Percentiles rank a stretch among this genome's conserved stretches.
Evolutionary conservation across 768 basidiomycete genomes (phyloP).

Genomic region (Termitomyces titanicus): DNA sequence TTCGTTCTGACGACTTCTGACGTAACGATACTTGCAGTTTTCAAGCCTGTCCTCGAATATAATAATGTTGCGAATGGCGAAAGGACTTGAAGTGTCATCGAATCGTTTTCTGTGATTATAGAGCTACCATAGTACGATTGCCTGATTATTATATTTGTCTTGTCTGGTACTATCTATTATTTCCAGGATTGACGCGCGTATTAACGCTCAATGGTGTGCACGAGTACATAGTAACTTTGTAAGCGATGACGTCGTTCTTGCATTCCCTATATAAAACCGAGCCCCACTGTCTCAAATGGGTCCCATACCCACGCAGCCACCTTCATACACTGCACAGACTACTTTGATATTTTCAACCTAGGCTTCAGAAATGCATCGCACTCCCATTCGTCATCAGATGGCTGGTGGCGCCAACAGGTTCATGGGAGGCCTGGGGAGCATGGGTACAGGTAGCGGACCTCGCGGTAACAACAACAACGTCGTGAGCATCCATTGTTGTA

Average conservation of each 20-base stretch:
- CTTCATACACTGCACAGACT: background rate
- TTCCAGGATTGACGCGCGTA: background rate
- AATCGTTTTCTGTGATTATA: constrained; percentile 38
- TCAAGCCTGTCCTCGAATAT: constrained; percentile 51
- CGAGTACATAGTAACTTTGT: background rate
- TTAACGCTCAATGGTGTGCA: no score
- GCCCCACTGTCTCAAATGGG: constrained; percentile 5
- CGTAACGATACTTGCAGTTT: constrained; percentile 25
- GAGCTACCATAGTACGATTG: background rate
- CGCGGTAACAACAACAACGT: constrained; percentile 18
- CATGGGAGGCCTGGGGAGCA: constrained; percentile 12
- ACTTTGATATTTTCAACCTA: background rate
- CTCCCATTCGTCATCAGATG: constrained; percentile 13
- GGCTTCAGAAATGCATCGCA: constrained; percentile 8
- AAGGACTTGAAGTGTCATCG: constrained; percentile 33
- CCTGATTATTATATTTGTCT: constrained; percentile 3
- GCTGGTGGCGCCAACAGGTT: constrained; percentile 14
- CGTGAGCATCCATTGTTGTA: constrained; percentile 1
- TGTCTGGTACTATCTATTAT: background rate
- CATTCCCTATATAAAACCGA: constrained; percentile 3
- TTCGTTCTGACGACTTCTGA: background rate
- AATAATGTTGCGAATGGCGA: constrained; percentile 41
- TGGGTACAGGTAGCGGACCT: constrained; percentile 10
- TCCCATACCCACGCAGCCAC: constrained; percentile 1
- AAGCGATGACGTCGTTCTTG: constrained; percentile 13